Evolutionary conservation across 2,329 filamentous ascomycete species (phyloP).

Genomic region (Dryadomyces quercivorus): DNA sequence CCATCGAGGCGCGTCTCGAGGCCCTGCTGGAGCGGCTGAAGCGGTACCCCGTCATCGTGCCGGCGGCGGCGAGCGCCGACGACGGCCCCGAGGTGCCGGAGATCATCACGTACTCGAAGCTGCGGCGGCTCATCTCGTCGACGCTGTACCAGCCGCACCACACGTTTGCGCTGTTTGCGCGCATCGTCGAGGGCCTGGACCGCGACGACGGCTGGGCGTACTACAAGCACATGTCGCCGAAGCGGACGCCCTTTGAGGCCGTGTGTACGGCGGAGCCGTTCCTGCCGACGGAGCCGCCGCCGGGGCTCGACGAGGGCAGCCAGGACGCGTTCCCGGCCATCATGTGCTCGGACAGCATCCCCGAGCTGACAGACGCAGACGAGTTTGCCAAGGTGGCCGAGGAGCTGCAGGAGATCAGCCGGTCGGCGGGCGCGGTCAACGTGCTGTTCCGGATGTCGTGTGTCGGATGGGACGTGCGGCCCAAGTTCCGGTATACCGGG

Average conservation of each 20-base stretch:
- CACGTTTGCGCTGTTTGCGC: slow-evolving; percentile 29
- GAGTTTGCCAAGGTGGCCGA: slow-evolving; percentile 23
- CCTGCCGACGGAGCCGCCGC: slow-evolving; percentile 19
- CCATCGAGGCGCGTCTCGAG: slow-evolving; percentile 26
- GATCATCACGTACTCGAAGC: slow-evolving; percentile 36
- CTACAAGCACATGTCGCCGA: slow-evolving; percentile 19
- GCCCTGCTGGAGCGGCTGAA: slow-evolving; percentile 28
- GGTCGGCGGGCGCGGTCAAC: slow-evolving; percentile 30
- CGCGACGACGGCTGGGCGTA: slow-evolving; percentile 30
- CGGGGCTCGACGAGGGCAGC: slow-evolving; percentile 20
- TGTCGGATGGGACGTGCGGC: slow-evolving; percentile 22
- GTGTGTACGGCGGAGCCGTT: slow-evolving; percentile 20
- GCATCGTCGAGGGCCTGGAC: slow-evolving; percentile 30
- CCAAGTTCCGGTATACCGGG: slow-evolving; percentile 26
- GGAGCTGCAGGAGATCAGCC: slow-evolving; percentile 24
- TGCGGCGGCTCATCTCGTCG: slow-evolving; percentile 29
- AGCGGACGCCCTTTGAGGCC: slow-evolving; percentile 8
- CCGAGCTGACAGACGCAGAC: slow-evolving; percentile 18
- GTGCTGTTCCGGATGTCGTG: slow-evolving; percentile 28
- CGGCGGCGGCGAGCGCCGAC: slow-evolving; percentile 7
- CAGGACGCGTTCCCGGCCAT: slow-evolving; percentile 32
- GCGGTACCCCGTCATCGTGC: slow-evolving; percentile 29
- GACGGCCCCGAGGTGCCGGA: slow-evolving; percentile 28
- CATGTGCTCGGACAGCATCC: slow-evolving; percentile 30
- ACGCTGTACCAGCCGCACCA: slow-evolving; percentile 32